phyloP scores from a whole-genome alignment of 345 rosid species.

The Gossypioides kirkii region DNA sequence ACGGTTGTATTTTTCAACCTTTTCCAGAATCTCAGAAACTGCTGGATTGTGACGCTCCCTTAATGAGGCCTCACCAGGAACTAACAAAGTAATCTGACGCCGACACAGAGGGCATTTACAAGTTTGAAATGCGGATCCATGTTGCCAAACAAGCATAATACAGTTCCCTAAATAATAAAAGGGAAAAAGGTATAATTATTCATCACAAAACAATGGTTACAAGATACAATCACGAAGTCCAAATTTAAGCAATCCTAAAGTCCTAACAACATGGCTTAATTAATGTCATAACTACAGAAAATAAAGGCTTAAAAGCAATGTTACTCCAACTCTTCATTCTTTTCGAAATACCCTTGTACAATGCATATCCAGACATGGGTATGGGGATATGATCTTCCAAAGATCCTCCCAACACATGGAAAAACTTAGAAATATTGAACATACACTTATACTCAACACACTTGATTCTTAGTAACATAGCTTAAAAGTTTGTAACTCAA shows the following conservation, averaged over 20 bases:
- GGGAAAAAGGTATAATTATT: background rate
- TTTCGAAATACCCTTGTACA: too few species aligned
- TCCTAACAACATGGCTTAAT: background rate
- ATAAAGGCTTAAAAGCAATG: background rate
- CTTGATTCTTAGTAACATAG: background rate
- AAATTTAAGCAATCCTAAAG: background rate
- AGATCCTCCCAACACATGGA: too few species aligned
- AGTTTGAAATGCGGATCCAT: slow-evolving; percentile 60
- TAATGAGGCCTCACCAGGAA: slow-evolving; percentile 58
- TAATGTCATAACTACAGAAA: slow-evolving; percentile 1
- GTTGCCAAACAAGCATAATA: slow-evolving; percentile 84
- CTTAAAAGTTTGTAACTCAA: background rate
- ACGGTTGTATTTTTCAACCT: slow-evolving; percentile 68
- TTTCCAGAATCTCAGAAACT: slow-evolving; percentile 44
- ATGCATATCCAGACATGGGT: too few species aligned
- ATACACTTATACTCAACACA: too few species aligned
- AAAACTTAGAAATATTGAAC: too few species aligned
- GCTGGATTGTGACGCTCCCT: slow-evolving; percentile 38
- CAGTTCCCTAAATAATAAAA: slow-evolving; percentile 48
- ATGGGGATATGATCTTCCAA: too few species aligned
- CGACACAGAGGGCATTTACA: slow-evolving; percentile 93
- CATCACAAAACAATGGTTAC: background rate
- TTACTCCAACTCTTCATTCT: background rate
- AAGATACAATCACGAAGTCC: background rate
- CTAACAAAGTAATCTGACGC: slow-evolving; percentile 68